Base-by-base conservation (phyloP, 2,329 filamentous ascomycete genomes). In the Mollisia scopiformis region DNA sequence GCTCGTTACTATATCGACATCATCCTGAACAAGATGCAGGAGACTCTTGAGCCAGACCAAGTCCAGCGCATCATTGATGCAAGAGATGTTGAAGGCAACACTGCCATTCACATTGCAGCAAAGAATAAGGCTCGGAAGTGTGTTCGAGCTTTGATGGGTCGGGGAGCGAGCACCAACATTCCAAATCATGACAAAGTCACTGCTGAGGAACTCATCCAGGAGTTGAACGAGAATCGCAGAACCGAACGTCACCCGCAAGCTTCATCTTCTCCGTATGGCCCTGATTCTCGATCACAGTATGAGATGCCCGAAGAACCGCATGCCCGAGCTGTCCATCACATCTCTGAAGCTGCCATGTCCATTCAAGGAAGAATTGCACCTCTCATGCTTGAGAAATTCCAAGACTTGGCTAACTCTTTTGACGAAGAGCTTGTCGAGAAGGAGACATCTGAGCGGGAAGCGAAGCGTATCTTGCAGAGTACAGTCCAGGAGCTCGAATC, bases 1-100 rank as follows among this genome's bases (percentile, higher is more conserved):
- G 93, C 93, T 31, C 86, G 92, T 33, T 98, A 98, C 75, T 99
- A 99, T 76, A 85, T 97, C 31, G 94, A 98, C 75, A 90, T 90
- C 66, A 88, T 98, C 63, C 82, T 98, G 58, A 94, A 96, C 75
- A 93, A 90, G 74, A 85, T 99, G 62, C 86, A 88, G 63, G 92
- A 96, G 70, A 86, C 88, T 1, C 86, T 91, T 67, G 87, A 92
- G 5, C 88, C 88, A 8, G 86, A 88, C 58, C 88, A 91, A 58
- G 87, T 98, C 51, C 91, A 93, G 62, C 81, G 86, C 51, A 78
- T 98, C 11, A 80, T 99, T 11, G 92, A 97, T 69, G 84, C 87
- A 8, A 91, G 93, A 71, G 94, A 99, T 74, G 81, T 88, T 28
- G 88, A 93, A 41, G 94, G 94, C 41, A 96, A 99, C 74, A 98